phyloP scores from a whole-genome alignment of 2,329 filamentous ascomycete genomes.

The Calonectria pseudoturangicola region DNA sequence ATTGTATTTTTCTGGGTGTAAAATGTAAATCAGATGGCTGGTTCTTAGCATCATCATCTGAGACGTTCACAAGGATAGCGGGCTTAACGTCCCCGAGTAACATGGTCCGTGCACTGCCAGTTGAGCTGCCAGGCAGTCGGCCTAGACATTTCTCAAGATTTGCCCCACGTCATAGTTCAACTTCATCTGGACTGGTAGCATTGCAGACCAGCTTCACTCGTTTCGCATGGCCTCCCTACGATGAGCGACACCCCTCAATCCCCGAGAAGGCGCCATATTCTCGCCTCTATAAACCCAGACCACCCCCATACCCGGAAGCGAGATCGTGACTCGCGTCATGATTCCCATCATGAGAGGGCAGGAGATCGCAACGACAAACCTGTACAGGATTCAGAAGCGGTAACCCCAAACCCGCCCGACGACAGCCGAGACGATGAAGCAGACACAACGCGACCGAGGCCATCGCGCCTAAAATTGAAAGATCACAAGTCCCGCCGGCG shows the following conservation, averaged over 20 bases:
- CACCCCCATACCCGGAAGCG: conserved; percentile 29
- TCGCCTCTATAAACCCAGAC: conserved; percentile 68
- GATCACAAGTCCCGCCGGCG: conserved; percentile 55
- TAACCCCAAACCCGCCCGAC: conserved; percentile 3
- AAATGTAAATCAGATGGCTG: conserved; percentile 7
- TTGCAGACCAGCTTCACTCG: conserved; percentile 37
- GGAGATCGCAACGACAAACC: conserved; percentile 28
- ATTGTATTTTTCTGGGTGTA: not conserved
- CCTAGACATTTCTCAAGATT: not conserved
- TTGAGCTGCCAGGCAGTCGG: not conserved
- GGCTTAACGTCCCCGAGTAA: not conserved
- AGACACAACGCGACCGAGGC: conserved; percentile 54
- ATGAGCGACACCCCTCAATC: conserved; percentile 60
- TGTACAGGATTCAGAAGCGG: not conserved
- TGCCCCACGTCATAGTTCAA: conserved; percentile 9
- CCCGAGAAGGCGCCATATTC: conserved; percentile 67
- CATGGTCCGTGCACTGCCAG: conserved; percentile 3
- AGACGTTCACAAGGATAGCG: not conserved
- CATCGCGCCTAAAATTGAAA: conserved; percentile 60
- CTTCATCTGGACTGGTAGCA: not conserved
- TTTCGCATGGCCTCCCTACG: conserved; percentile 51
- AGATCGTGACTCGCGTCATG: conserved; percentile 27
- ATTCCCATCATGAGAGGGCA: conserved; percentile 3
- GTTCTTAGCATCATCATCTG: not conserved
- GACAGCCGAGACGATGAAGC: conserved; percentile 40